phyloP scores from a whole-genome alignment of 169 alveolate genomes.

The Eimeria sp. region DNA sequence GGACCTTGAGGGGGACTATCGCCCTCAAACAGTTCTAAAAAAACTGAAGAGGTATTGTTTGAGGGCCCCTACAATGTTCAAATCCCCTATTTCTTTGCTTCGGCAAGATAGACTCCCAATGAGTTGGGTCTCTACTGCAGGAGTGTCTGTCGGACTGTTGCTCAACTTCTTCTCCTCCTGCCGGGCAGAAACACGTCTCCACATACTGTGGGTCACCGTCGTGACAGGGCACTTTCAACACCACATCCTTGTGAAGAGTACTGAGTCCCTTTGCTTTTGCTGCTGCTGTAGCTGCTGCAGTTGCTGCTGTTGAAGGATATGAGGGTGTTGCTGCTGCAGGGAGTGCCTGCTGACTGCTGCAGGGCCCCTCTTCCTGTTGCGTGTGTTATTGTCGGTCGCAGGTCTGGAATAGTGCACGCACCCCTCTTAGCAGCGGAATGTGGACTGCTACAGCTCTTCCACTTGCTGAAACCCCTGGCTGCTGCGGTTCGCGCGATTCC shows the following conservation, averaged over 20 bases:
- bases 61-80: background rate
- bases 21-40: background rate
- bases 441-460: conserved; percentile 61
- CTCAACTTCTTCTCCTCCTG: conserved; percentile 64
- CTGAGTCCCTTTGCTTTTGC: background rate
- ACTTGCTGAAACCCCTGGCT: conserved; percentile 47
- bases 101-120: background rate
- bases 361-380: background rate
- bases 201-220: conserved; percentile 28
- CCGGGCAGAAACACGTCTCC: background rate
- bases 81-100: background rate
- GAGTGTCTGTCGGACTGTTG: conserved; percentile 59
- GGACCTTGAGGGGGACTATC: background rate
- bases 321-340: conserved; percentile 15
- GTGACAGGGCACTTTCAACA: background rate
- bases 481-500: conserved; percentile 29
- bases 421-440: conserved; percentile 47
- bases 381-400: background rate
- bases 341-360: conserved; percentile 29
- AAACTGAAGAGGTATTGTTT: background rate
- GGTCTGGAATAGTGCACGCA: conserved; percentile 46
- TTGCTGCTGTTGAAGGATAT: conserved; percentile 28
- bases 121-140: conserved; percentile 48
- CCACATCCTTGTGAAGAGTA: background rate
- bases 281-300: conserved; percentile 23